Conservation (phyloP, 225 moss, liverwort and hornwort species). For the Asterella californica region DNA sequence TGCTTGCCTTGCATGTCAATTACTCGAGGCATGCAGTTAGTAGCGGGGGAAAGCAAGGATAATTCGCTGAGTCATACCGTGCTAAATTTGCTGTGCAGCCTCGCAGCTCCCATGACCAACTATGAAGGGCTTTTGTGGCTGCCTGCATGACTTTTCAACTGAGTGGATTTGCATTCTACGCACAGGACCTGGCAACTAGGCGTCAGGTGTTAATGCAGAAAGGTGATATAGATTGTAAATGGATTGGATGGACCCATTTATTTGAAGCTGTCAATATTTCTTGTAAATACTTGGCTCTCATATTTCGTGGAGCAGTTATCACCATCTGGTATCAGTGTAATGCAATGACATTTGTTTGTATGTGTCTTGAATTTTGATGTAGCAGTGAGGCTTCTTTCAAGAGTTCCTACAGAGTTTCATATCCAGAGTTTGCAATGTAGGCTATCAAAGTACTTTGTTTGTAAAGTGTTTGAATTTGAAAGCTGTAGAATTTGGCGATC, state of each 20-base stretch:
- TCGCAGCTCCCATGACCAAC: conserved; percentile 28
- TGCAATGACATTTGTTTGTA: no score
- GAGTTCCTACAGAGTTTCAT: no score
- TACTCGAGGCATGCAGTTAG: conserved; percentile 4
- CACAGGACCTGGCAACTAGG: conserved; percentile 28
- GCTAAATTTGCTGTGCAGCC: conserved; percentile 39
- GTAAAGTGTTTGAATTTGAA: no score
- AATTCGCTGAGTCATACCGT: conserved; percentile 36
- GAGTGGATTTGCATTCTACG: conserved; percentile 36
- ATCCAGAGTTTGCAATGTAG: no score
- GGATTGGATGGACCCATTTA: not conserved
- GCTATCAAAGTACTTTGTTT: no score
- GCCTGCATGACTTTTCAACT: conserved; percentile 29
- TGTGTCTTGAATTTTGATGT: no score
- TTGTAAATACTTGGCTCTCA: no score
- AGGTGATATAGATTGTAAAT: conserved; percentile 23
- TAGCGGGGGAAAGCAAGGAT: conserved; percentile 15
- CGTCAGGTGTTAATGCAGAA: conserved; percentile 17
- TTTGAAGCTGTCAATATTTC: not conserved
- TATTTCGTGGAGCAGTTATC: no score
- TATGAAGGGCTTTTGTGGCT: conserved; percentile 19
- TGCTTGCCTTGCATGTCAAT: conserved; percentile 24
- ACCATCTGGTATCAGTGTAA: no score
- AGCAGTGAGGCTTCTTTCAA: no score
- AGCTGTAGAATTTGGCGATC: no score